A percentile compares a stretch with the other conserved stretches of the same genome.
Conservation (phyloP, 176 grass and related monocot genomes). For the Phoenix dactylifera region DNA sequence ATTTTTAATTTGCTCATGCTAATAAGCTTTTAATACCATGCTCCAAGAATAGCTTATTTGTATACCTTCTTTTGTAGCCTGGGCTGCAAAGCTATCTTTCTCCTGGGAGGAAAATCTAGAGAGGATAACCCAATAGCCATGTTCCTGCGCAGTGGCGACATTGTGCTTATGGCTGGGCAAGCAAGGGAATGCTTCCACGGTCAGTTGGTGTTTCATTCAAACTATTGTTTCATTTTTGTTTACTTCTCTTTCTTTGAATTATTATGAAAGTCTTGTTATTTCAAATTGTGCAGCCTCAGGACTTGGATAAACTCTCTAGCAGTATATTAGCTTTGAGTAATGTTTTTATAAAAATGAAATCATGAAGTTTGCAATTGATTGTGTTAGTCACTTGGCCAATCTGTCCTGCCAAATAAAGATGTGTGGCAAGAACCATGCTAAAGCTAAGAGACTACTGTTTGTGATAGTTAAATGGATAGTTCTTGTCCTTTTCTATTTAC, state of each 20-base stretch:
- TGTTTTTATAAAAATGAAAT: no score
- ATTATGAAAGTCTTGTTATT: no score
- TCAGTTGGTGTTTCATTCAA: conserved; percentile 22
- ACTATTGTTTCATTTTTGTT: background rate
- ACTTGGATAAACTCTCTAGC: no score
- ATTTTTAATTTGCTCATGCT: background rate
- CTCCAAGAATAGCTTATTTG: background rate
- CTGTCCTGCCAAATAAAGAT: no score
- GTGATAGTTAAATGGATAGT: no score
- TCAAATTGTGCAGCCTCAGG: no score
- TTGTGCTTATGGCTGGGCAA: conserved; percentile 74
- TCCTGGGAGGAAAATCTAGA: conserved; percentile 77
- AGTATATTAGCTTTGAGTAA: no score
- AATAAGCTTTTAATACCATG: conserved; percentile 1
- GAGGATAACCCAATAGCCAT: conserved; percentile 69
- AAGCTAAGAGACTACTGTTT: no score
- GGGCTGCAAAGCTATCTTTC: conserved; percentile 88
- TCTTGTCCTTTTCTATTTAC: no score
- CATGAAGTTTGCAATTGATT: no score
- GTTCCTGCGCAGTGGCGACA: conserved; percentile 72
- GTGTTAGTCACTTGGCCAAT: no score
- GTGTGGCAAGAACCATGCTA: no score
- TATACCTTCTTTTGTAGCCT: conserved; percentile 34
- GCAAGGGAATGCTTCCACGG: conserved; percentile 87
- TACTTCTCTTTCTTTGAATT: background rate